phyloP scores from a whole-genome alignment of 139 green algal species.

The Tetradesmus obliquus region DNA sequence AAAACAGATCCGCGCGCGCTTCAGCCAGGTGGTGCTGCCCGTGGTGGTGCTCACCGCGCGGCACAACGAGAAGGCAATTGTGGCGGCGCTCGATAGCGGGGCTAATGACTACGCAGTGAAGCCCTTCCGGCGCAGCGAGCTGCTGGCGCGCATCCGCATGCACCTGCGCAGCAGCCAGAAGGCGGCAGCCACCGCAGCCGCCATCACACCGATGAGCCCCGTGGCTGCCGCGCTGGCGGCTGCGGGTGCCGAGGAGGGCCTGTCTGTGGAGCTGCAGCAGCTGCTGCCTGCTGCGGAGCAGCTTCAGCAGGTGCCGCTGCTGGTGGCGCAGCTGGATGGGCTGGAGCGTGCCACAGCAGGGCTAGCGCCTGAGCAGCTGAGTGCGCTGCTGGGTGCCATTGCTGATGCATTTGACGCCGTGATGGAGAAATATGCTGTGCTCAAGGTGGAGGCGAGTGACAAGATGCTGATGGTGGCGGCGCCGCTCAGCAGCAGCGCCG shows the following conservation, averaged over 20 bases:
- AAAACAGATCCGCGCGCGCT: constrained; percentile 42
- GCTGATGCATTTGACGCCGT: constrained; percentile 30
- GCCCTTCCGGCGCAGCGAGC: constrained; percentile 62
- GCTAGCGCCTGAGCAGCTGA: constrained; percentile 4
- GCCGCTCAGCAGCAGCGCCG: neutral
- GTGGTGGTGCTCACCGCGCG: constrained; percentile 64
- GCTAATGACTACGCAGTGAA: constrained; percentile 71
- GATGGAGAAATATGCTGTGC: constrained; percentile 45
- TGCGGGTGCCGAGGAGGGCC: neutral
- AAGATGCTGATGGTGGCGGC: constrained; percentile 27
- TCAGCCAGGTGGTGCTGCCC: constrained; percentile 53
- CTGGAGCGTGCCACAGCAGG: constrained; percentile 1
- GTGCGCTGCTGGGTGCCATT: constrained; percentile 28
- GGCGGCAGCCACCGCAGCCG: neutral
- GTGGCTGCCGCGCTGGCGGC: neutral
- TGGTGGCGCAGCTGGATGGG: constrained; percentile 20
- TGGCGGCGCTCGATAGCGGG: constrained; percentile 58
- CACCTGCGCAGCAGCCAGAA: constrained; percentile 56
- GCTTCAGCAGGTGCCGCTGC: neutral
- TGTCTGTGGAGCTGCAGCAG: constrained; percentile 15
- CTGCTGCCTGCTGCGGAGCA: constrained; percentile 4
- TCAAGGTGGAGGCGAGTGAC: constrained; percentile 43
- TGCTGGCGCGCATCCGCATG: constrained; percentile 64
- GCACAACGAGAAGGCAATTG: constrained; percentile 57
- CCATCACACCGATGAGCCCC: neutral